phyloP scores from a whole-genome alignment of 805 yeast species.

The Yamadazyma ubonensis region DNA sequence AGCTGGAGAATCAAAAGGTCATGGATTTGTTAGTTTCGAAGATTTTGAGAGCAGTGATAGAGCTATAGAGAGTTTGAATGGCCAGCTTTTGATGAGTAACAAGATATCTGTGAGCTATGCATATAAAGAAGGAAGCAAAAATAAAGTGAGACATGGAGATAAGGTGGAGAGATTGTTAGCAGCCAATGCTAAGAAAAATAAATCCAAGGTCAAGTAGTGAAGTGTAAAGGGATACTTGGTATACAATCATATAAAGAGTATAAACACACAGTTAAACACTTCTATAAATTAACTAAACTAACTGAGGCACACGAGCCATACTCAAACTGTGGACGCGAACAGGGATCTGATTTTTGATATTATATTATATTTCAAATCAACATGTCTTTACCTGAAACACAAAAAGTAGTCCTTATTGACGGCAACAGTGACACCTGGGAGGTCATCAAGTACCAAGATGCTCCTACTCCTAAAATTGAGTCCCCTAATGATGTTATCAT shows the following conservation, averaged over 20 bases:
- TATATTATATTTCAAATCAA: no score
- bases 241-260: no score
- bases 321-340: background rate
- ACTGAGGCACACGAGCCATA: no score
- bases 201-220: no score
- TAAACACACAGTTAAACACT: no score
- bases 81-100: conserved; percentile 65
- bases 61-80: conserved; percentile 69
- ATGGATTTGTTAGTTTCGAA: conserved; percentile 64
- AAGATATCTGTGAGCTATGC: conserved; percentile 68
- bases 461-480: conserved; percentile 57
- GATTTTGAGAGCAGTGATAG: conserved; percentile 67
- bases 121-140: conserved; percentile 52
- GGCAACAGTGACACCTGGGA: conserved; percentile 56
- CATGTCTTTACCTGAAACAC: conserved; percentile 48
- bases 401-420: conserved; percentile 54
- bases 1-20: conserved; percentile 54
- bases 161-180: conserved; percentile 72
- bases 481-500: conserved; percentile 58
- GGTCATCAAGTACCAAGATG: conserved; percentile 54
- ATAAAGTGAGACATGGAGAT: conserved; percentile 69
- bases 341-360: background rate
- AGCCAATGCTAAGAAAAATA: conserved; percentile 52
- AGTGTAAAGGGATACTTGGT: no score
- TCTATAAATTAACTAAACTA: no score